Evolutionary conservation across 306 rosid genomes (phyloP).

Genomic region (Sphenostylis stenocarpa): DNA sequence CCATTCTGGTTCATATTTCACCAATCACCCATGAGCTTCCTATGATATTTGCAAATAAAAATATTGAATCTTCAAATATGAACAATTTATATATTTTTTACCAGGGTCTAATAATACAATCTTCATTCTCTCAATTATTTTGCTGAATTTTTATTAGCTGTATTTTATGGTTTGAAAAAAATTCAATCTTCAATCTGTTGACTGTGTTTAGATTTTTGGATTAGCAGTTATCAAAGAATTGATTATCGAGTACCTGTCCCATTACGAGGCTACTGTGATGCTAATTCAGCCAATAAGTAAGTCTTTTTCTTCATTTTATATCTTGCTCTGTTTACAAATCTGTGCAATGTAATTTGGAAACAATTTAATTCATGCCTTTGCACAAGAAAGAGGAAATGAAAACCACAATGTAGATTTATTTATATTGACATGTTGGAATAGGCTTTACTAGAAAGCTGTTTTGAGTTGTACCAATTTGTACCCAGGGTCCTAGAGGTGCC

Average conservation of each 20-base stretch:
- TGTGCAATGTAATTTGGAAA: conserved; percentile 13
- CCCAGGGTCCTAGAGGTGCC: too few relatives aligned
- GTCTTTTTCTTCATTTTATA: conserved; percentile 31
- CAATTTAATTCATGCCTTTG: not conserved
- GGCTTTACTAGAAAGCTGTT: too few relatives aligned
- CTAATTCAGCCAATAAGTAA: conserved; percentile 62
- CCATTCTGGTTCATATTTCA: not conserved
- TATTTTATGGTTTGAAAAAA: not conserved
- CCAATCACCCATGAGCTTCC: not conserved
- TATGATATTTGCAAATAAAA: not conserved
- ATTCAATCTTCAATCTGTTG: conserved; percentile 22
- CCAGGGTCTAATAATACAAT: not conserved
- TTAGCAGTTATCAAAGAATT: conserved; percentile 75
- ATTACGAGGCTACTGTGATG: conserved; percentile 70
- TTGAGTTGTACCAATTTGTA: too few relatives aligned
- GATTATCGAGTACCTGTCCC: conserved; percentile 83
- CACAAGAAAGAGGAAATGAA: conserved; percentile 4
- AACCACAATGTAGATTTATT: not conserved
- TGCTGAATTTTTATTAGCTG: not conserved
- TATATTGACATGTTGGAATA: not conserved
- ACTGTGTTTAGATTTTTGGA: conserved; percentile 24
- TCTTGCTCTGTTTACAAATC: conserved; percentile 15
- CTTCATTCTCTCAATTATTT: not conserved
- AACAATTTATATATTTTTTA: conserved; percentile 1
- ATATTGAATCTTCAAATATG: not conserved